Conservation (phyloP, 1,284 basidiomycete species). For the Tylopilus sp. region DNA sequence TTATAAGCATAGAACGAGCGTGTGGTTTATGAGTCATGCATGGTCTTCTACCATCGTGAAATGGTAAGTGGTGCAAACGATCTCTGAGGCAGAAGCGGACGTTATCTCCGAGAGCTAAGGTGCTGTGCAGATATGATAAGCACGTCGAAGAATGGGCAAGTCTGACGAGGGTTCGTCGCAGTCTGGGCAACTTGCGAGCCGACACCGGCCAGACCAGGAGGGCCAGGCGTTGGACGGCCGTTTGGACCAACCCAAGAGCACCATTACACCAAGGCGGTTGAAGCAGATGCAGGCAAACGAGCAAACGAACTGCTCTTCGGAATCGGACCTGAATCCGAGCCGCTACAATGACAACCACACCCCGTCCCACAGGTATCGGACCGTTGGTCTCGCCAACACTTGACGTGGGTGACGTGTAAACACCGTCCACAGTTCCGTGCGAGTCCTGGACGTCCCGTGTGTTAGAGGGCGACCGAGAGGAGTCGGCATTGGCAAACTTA, state of each 20-base stretch:
- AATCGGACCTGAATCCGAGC: background rate
- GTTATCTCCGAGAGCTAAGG: too few species aligned
- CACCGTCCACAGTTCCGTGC: slow-evolving; percentile 65
- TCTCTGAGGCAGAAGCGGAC: too few species aligned
- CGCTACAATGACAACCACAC: slow-evolving; percentile 58
- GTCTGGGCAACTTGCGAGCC: too few species aligned
- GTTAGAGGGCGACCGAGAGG: background rate
- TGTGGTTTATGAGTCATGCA: background rate
- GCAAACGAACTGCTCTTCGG: slow-evolving; percentile 4
- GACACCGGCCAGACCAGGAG: too few species aligned
- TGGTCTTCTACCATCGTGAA: too few species aligned
- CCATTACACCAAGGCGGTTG: slow-evolving; percentile 1
- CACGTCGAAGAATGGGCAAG: too few species aligned
- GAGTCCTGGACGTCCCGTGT: slow-evolving; percentile 46
- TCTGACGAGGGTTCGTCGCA: too few species aligned
- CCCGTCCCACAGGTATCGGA: slow-evolving; percentile 56
- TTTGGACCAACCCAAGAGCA: background rate
- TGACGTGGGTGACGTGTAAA: slow-evolving; percentile 62
- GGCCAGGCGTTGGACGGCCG: too few species aligned
- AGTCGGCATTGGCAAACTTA: slow-evolving; percentile 30
- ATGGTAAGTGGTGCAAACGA: too few species aligned
- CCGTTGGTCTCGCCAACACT: slow-evolving; percentile 53
- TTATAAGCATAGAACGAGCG: background rate
- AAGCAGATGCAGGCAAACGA: slow-evolving; percentile 14
- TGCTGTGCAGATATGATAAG: too few species aligned